These are phyloP conservation scores for Colletotrichum tofieldiae DNA, from an alignment of 2,329 filamentous ascomycete species.

Conservation along the genomic window DNA sequence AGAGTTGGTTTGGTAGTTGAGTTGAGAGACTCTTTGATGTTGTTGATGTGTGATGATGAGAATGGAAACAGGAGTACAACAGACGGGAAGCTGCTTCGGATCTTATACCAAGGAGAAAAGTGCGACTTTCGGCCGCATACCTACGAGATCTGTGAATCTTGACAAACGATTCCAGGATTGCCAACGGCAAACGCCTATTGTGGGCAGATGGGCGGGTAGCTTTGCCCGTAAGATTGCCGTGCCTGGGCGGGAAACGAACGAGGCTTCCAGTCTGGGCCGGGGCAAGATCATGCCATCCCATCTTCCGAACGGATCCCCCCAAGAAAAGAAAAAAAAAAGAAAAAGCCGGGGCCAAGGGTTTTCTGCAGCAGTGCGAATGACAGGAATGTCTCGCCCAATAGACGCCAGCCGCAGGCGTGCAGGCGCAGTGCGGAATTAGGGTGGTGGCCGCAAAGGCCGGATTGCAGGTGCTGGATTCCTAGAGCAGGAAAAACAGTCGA, in stretches of 20 bases:
- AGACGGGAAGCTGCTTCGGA: constrained; percentile 36
- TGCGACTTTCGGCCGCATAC: constrained; percentile 11
- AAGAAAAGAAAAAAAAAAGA: background rate
- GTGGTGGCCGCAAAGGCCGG: background rate
- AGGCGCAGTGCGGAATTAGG: constrained; percentile 12
- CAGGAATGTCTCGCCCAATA: constrained; percentile 35
- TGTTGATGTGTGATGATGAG: constrained; percentile 40
- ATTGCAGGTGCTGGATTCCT: background rate
- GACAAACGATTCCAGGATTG: constrained; percentile 32
- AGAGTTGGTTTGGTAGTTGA: constrained; percentile 37
- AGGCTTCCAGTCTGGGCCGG: constrained; percentile 32
- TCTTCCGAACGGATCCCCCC: constrained; percentile 29
- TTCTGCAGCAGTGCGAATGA: constrained; percentile 32
- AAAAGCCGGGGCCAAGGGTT: constrained; percentile 21
- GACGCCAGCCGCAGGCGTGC: constrained; percentile 34
- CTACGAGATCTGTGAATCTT: constrained; percentile 34
- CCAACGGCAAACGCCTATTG: constrained; percentile 41
- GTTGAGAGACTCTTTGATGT: constrained; percentile 36
- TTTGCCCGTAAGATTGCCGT: constrained; percentile 44
- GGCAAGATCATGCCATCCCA: constrained; percentile 41
- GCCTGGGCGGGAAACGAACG: constrained; percentile 30
- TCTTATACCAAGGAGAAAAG: constrained; percentile 42
- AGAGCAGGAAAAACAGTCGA: constrained; percentile 14
- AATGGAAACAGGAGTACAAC: constrained; percentile 27
- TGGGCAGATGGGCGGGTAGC: constrained; percentile 43